Evolutionary conservation across 139 green algal genomes (phyloP).

Genomic region (Edaphochlamys debaryana): DNA sequence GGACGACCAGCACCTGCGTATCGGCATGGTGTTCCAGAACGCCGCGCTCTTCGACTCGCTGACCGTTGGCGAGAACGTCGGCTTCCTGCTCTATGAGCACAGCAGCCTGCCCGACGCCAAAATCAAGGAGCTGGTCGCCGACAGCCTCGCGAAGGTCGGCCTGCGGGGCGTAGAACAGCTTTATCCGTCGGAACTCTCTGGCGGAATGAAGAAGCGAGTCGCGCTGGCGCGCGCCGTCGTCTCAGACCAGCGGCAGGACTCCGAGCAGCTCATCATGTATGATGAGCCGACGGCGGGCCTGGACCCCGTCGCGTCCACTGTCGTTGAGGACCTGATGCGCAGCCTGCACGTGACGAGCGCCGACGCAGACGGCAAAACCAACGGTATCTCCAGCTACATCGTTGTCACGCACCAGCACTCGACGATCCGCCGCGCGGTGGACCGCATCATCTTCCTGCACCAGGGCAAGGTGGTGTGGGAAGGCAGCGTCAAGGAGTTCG

Average conservation of each 20-base stretch:
- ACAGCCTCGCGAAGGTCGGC: constrained; percentile 89
- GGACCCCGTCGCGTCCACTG: constrained; percentile 96
- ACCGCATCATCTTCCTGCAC: constrained; percentile 97
- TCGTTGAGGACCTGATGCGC: constrained; percentile 97
- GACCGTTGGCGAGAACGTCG: constrained; percentile 95
- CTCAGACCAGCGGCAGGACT: constrained; percentile 40
- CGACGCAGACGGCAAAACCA: constrained; percentile 21
- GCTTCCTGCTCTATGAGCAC: constrained; percentile 97
- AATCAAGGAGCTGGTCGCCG: constrained; percentile 82
- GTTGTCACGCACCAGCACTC: constrained; percentile 99
- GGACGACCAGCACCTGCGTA: constrained; percentile 60
- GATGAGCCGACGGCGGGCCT: constrained; percentile 98
- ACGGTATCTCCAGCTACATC: constrained; percentile 92
- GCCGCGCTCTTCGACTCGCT: constrained; percentile 98
- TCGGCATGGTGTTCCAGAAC: constrained; percentile 97
- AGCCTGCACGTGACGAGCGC: constrained; percentile 72
- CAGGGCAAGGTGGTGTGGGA: constrained; percentile 96
- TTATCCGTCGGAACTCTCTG: constrained; percentile 93
- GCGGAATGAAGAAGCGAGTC: constrained; percentile 99
- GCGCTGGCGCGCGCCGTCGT: constrained; percentile 84
- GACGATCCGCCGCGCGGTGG: constrained; percentile 94
- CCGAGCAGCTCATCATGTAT: constrained; percentile 96
- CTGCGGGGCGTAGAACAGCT: constrained; percentile 91
- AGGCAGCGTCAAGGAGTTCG: constrained; percentile 91
- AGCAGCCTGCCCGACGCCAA: constrained; percentile 69